Percentiles rank a stretch among this genome's conserved stretches.
Conservation (phyloP, 2,329 filamentous ascomycete genomes). For the Aspergillus eucalypticola region DNA sequence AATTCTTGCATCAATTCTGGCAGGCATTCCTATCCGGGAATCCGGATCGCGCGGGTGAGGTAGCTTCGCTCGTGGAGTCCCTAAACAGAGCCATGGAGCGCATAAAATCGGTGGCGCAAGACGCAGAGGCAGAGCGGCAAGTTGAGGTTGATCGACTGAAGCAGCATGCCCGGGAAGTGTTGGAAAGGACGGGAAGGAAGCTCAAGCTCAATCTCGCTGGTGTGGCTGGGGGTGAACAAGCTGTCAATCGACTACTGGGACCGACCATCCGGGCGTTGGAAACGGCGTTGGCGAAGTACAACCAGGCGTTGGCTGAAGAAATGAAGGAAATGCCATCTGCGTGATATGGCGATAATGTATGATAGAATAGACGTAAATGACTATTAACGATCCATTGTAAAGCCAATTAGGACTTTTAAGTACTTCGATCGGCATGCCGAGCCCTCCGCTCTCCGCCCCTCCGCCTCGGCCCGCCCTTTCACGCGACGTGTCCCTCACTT, state of each 20-base stretch:
- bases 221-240: conserved; percentile 72
- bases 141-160: conserved; percentile 67
- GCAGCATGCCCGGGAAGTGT: conserved; percentile 69
- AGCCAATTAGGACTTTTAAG: not conserved
- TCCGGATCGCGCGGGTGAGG: conserved; percentile 73
- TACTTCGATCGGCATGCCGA: conserved; percentile 32
- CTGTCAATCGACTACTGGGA: conserved; percentile 73
- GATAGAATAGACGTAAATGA: conserved; percentile 19
- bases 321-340: conserved; percentile 34
- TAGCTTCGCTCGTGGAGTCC: conserved; percentile 79
- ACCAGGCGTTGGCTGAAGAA: conserved; percentile 67
- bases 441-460: conserved; percentile 62
- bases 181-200: conserved; percentile 72
- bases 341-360: conserved; percentile 8
- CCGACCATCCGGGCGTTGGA: conserved; percentile 71
- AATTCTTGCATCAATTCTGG: conserved; percentile 99
- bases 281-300: conserved; percentile 70
- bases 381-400: not conserved
- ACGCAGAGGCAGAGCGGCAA: conserved; percentile 74
- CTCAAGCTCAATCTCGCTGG: conserved; percentile 65
- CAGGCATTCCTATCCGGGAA: conserved; percentile 86
- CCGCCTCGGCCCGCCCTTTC: conserved; percentile 66
- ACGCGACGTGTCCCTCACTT: conserved; percentile 59
- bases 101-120: conserved; percentile 75
- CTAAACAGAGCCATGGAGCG: conserved; percentile 74